Evolutionary conservation across 768 basidiomycete genomes (phyloP), one percentile per base, ranked within the genome.

Genomic region (Stropharia rugosoannulata): DNA sequence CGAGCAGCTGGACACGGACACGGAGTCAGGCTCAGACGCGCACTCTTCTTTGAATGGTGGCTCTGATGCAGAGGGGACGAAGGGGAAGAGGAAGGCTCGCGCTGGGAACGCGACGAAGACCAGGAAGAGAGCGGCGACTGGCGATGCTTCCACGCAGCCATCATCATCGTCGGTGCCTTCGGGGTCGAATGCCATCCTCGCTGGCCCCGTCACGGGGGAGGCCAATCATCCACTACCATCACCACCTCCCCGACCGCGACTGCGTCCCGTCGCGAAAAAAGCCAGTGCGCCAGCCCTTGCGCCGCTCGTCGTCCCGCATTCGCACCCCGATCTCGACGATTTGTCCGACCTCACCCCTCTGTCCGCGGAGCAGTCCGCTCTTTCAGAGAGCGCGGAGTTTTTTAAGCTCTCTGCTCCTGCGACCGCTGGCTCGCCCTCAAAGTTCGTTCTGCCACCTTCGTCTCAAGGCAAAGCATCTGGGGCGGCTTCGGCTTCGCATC

Each of bases 1-100:
- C 43, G 66, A 61, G 9, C 75, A 77, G 41, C 66, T 66, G 32
- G 54, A 55, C 25, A 57, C 60, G 22, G 59, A 55, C 69, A 36
- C 62, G 45, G 45, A 46, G 6, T 25, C 45, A 10, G 47, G 27
- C 8, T 38, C 22, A 5, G 58, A 58, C 27, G 15, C 59, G 29
- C 22, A 22, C 22, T 32, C 29, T 7, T 32, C 29, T 10, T 32
- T 10, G 5, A 4, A 22, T 22, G 68, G 64, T 63, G 66, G 16
- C 53, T 7, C 36, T 13, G 39, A 43, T 9, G 38, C 35, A 43
- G 12, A 45, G 19, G 49, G 32, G 16, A 43, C 36, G 22, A 29
- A 15, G 3, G 37, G 43, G 42, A 37, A 46, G 56, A 42, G 50
- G 11, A 47, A 48, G 12, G 37, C n/a, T 32, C 54, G 47, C 46